Conservation (phyloP, 257 asterid genomes). For the Solanum ossicruentum region DNA sequence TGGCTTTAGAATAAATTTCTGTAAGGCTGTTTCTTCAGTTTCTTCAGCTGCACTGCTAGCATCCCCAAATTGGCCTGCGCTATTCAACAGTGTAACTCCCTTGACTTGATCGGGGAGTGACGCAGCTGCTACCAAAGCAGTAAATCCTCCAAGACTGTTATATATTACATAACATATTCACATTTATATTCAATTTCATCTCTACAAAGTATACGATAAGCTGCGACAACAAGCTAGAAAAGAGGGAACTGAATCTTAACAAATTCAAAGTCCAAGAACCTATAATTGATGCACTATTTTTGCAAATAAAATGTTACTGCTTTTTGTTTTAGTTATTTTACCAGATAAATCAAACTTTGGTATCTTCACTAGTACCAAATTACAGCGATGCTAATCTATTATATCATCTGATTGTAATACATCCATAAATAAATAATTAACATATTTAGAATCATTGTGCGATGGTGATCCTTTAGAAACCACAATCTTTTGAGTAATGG, state of each 20-base stretch:
- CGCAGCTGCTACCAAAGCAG: slow-evolving; percentile 73
- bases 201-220: not conserved
- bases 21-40: slow-evolving; percentile 43
- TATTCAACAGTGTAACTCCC: slow-evolving; percentile 72
- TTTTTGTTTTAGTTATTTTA: not conserved
- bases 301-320: not conserved
- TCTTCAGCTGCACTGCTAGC: slow-evolving; percentile 17
- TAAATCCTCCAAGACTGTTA: slow-evolving; percentile 92
- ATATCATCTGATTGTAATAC: not conserved
- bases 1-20: slow-evolving; percentile 53
- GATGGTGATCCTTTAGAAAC: not conserved
- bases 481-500: not conserved
- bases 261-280: not conserved
- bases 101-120: slow-evolving; percentile 53
- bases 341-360: not conserved
- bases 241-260: not conserved
- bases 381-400: not conserved
- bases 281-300: not conserved
- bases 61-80: slow-evolving; percentile 89
- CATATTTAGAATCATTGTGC: not conserved
- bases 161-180: not conserved
- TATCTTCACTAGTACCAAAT: not conserved
- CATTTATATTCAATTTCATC: not conserved
- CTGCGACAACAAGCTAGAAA: not conserved
- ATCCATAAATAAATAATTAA: not conserved